Percentiles rank a stretch among this genome's conserved stretches.
Conservation (phyloP, 2,329 filamentous ascomycete species). For the Dothistroma pini region DNA sequence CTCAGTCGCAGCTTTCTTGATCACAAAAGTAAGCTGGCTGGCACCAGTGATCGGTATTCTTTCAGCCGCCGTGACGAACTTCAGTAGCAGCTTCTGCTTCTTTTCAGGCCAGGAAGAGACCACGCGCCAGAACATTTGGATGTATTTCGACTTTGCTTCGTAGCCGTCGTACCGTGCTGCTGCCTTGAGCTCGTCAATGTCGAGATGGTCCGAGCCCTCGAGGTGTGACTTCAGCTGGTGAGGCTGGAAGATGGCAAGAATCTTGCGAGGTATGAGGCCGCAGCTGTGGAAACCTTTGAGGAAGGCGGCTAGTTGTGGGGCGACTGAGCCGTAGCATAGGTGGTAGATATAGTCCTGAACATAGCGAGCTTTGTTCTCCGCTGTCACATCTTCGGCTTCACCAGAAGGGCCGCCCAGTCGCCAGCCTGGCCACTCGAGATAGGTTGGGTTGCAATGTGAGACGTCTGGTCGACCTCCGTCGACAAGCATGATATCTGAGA, state of each 20-base stretch:
- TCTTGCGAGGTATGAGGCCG: conserved; percentile 18
- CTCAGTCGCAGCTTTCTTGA: conserved; percentile 72
- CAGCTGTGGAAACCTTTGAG: conserved; percentile 64
- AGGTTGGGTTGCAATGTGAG: not conserved
- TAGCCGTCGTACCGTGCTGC: conserved; percentile 80
- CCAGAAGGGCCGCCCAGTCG: conserved; percentile 35
- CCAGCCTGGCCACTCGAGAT: conserved; percentile 54
- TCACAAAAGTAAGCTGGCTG: conserved; percentile 74
- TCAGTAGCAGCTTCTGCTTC: conserved; percentile 72
- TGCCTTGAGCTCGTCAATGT: conserved; percentile 67
- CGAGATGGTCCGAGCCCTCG: conserved; percentile 79
- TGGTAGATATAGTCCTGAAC: conserved; percentile 82
- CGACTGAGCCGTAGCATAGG: conserved; percentile 73
- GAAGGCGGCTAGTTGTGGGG: conserved; percentile 76
- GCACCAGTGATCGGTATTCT: conserved; percentile 84
- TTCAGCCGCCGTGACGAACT: conserved; percentile 94
- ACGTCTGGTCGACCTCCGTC: not conserved
- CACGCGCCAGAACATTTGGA: conserved; percentile 80
- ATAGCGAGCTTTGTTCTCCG: conserved; percentile 72
- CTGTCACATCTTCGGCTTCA: conserved; percentile 69
- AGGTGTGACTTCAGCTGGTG: conserved; percentile 70
- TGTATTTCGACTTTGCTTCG: conserved; percentile 62
- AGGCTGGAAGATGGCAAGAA: conserved; percentile 59
- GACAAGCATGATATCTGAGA: not conserved
- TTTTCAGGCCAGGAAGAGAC: conserved; percentile 63